Evolutionary conservation across 805 yeast species (phyloP).

Genomic region (Barnettozyma sp.): DNA sequence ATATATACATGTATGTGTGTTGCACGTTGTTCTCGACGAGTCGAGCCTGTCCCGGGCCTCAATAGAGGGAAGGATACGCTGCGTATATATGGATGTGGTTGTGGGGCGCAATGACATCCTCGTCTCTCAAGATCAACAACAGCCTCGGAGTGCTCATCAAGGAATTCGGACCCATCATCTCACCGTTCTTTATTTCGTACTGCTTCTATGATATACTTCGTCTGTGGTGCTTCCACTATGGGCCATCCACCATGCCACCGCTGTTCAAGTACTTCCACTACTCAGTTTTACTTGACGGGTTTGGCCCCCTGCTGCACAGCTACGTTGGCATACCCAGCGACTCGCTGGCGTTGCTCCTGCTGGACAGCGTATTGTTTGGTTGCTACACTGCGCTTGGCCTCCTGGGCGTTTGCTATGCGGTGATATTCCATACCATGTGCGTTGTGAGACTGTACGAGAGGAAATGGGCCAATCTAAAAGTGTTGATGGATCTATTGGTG

Average conservation of each 20-base stretch:
- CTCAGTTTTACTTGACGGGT: conserved; percentile 15
- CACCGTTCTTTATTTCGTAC: conserved; percentile 18
- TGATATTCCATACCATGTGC: conserved; percentile 17
- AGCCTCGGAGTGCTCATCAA: conserved; percentile 7
- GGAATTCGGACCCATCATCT: conserved; percentile 15
- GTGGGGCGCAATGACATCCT: conserved; percentile 3
- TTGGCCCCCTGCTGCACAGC: conserved; percentile 12
- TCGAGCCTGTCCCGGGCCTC: no score
- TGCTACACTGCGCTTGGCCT: conserved; percentile 9
- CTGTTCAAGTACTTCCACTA: conserved; percentile 13
- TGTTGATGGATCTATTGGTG: neutral
- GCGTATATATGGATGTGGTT: no score
- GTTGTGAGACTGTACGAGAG: conserved; percentile 18
- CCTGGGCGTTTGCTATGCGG: conserved; percentile 13
- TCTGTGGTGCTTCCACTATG: conserved; percentile 3
- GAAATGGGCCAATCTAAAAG: conserved; percentile 16
- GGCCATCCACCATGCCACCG: conserved; percentile 15
- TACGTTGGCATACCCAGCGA: neutral
- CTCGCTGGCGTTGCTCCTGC: neutral
- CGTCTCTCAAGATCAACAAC: conserved; percentile 7
- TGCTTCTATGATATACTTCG: conserved; percentile 14
- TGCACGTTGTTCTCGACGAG: no score
- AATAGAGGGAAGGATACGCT: no score
- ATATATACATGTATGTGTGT: no score
- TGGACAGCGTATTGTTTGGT: conserved; percentile 6